Conservation (phyloP, 257 asterid genomes). For the Nicotiana undulata region DNA sequence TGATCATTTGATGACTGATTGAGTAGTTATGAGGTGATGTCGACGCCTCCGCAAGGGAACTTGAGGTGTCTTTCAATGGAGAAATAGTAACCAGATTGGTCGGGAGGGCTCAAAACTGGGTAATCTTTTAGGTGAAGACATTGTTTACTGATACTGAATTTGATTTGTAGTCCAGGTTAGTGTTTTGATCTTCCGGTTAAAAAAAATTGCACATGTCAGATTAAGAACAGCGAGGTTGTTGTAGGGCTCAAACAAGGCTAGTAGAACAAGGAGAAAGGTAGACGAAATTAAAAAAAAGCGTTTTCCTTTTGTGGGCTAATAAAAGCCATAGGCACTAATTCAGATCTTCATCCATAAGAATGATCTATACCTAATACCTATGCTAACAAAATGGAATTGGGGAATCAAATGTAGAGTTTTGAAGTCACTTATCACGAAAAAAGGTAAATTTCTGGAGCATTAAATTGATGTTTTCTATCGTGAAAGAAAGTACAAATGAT, state of each 20-base stretch:
- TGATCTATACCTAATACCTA: not conserved
- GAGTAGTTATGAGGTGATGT: constrained; percentile 4
- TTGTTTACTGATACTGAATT: not conserved
- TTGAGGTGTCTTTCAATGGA: not conserved
- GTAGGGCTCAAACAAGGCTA: not conserved
- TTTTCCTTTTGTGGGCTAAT: not conserved
- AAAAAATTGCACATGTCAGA: not conserved
- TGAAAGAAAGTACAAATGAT: not conserved
- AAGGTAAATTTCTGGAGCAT: not conserved
- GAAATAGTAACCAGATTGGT: not conserved
- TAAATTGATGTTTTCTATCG: not conserved
- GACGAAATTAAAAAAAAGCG: not conserved
- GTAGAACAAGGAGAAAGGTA: constrained; percentile 1
- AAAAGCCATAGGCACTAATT: not conserved
- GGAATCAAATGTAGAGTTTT: not conserved
- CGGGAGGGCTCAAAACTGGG: not conserved
- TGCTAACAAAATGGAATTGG: not conserved
- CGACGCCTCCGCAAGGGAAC: not conserved
- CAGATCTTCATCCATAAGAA: constrained; percentile 4
- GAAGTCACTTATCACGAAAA: not conserved
- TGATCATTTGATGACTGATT: not conserved
- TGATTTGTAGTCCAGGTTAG: not conserved
- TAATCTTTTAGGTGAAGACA: not conserved
- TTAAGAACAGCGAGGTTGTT: not conserved
- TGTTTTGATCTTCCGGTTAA: not conserved